Evolutionary conservation across 495 filamentous ascomycete genomes (phyloP).

Genomic region (Penicillium diatomitis): DNA sequence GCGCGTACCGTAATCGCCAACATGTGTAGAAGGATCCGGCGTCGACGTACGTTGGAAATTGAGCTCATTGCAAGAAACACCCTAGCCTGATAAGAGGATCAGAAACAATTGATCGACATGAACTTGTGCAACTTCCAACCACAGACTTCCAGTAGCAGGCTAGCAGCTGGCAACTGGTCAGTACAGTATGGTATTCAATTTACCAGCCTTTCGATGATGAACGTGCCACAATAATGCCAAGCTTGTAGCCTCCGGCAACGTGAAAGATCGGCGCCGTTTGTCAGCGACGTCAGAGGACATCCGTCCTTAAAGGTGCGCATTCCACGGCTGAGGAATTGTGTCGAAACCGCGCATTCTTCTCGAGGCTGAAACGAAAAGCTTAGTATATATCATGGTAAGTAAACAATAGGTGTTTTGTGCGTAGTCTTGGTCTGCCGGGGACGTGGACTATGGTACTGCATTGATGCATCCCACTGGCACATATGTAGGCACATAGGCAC

Average conservation of each 20-base stretch:
- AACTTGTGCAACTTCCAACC: neutral
- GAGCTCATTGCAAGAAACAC: too few species aligned
- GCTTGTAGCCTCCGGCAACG: slow-evolving; percentile 4
- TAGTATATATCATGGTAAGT: neutral
- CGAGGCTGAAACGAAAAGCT: neutral
- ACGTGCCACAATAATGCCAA: slow-evolving; percentile 11
- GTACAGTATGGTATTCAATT: slow-evolving; percentile 1
- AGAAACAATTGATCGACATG: neutral
- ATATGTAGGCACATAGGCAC: too few species aligned
- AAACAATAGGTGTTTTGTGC: neutral
- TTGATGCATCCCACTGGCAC: too few species aligned
- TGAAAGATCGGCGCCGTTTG: slow-evolving; percentile 5
- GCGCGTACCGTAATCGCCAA: too few species aligned
- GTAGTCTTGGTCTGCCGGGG: too few species aligned
- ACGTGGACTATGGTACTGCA: too few species aligned
- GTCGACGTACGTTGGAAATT: too few species aligned
- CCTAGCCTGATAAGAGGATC: too few species aligned
- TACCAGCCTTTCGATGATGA: slow-evolving; percentile 2
- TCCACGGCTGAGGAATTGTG: neutral
- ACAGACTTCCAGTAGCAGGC: neutral
- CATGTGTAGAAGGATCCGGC: too few species aligned
- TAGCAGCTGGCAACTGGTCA: too few species aligned
- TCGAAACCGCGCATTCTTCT: neutral
- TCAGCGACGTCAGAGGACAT: slow-evolving; percentile 1
- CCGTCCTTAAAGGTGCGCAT: neutral